Percentiles rank a stretch among this genome's conserved stretches.
phyloP scores from a whole-genome alignment of 441 rosid species.

The Jatropha multifida region DNA sequence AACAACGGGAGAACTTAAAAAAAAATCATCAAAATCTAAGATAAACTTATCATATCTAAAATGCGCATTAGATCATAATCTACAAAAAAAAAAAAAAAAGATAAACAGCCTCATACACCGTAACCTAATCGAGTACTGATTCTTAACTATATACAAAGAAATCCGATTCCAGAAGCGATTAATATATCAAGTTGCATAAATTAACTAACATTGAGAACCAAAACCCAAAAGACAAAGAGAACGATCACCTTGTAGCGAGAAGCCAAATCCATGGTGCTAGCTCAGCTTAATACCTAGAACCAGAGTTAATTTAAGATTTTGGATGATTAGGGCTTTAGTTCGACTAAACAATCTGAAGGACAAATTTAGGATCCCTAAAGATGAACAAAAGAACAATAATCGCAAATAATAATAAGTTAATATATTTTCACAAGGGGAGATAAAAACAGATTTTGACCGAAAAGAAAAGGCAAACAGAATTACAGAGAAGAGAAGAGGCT shows the following conservation, averaged over 20 bases:
- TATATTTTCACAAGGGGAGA: not conserved
- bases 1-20: too few relatives aligned
- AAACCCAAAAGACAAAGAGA: not conserved
- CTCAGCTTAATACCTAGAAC: conserved; percentile 3
- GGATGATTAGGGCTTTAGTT: conserved; percentile 2
- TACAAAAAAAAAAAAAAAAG: not conserved
- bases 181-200: not conserved
- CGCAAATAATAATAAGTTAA: not conserved
- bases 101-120: not conserved
- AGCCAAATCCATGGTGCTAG: conserved; percentile 33
- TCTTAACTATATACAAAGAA: not conserved
- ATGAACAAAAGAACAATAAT: not conserved
- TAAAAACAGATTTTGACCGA: not conserved
- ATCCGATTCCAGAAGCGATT: not conserved
- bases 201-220: not conserved
- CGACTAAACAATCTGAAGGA: not conserved
- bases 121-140: not conserved
- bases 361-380: not conserved
- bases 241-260: conserved; percentile 35
- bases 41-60: not conserved
- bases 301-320: not conserved
- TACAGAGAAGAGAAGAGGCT: too few relatives aligned
- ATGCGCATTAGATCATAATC: not conserved
- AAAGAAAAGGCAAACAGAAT: too few relatives aligned
- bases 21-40: not conserved